These are phyloP conservation scores for Mortierella sp. DNA, from an alignment of 371 early-diverging fungal genomes.

Conservation along the genomic window DNA sequence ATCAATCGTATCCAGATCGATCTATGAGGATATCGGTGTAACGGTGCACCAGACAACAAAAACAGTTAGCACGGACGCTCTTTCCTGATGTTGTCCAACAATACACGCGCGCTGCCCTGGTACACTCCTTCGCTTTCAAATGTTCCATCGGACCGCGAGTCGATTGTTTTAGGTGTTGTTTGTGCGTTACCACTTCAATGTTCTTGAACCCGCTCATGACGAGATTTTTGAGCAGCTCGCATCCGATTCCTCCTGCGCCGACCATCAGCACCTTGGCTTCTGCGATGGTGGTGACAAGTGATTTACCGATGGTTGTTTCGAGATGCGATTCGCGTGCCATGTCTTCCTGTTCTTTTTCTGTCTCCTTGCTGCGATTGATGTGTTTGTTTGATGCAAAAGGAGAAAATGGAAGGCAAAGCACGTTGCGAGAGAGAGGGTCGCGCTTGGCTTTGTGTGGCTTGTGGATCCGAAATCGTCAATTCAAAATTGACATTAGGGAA, in stretches of 20 bases:
- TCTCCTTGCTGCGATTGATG: not conserved
- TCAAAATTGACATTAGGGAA: no score
- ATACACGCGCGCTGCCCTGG: no score
- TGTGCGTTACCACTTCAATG: conserved; percentile 79
- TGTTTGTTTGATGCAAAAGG: not conserved
- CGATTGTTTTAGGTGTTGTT: not conserved
- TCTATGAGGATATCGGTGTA: no score
- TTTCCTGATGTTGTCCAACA: not conserved
- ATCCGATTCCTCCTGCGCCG: conserved; percentile 99
- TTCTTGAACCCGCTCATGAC: conserved; percentile 89
- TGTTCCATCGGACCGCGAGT: no score
- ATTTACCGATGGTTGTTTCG: conserved; percentile 46
- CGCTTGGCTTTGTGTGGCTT: not conserved
- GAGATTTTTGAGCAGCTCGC: conserved; percentile 97
- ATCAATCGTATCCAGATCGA: conserved; percentile 99
- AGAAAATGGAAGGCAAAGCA: not conserved
- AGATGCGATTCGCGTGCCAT: conserved; percentile 50
- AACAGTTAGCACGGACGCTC: not conserved
- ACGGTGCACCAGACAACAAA: not conserved
- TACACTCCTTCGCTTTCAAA: not conserved
- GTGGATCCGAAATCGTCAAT: not conserved
- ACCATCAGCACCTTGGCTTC: conserved; percentile 74
- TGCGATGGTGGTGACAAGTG: conserved; percentile 35
- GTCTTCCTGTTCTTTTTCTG: not conserved
- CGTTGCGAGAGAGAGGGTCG: not conserved